These are phyloP conservation scores for Hymenoscyphus scutula DNA, from an alignment of 2,329 filamentous ascomycete genomes.

Conservation along the genomic window DNA sequence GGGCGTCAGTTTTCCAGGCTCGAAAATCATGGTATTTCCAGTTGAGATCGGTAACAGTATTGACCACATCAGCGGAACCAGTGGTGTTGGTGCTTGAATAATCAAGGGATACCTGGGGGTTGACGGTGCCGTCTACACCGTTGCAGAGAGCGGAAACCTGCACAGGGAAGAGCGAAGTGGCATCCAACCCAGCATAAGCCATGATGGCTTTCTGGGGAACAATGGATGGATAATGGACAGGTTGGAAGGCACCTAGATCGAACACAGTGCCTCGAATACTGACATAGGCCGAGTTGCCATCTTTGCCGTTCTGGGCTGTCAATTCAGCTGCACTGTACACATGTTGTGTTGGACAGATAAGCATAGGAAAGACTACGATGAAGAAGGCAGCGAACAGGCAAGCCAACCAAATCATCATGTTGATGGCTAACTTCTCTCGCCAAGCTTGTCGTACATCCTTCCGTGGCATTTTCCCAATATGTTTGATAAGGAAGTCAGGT, in stretches of 20 bases:
- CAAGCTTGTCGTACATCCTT: conserved; percentile 94
- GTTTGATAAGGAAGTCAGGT: conserved; percentile 77
- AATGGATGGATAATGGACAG: conserved; percentile 72
- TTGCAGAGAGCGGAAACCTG: conserved; percentile 91
- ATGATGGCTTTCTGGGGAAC: conserved; percentile 59
- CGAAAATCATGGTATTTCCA: conserved; percentile 91
- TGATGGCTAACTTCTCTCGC: conserved; percentile 98
- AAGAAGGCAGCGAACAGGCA: conserved; percentile 81
- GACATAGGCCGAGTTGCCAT: conserved; percentile 61
- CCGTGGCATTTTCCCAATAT: conserved; percentile 79
- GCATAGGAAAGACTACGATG: conserved; percentile 78
- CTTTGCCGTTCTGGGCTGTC: conserved; percentile 68
- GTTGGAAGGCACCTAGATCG: conserved; percentile 71
- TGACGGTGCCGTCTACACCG: conserved; percentile 63
- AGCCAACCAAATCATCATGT: conserved; percentile 90
- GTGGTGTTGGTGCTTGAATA: conserved; percentile 76
- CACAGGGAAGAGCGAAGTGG: conserved; percentile 86
- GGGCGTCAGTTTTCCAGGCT: conserved; percentile 73
- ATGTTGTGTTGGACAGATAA: conserved; percentile 90
- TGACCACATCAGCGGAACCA: conserved; percentile 63
- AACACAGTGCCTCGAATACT: conserved; percentile 89
- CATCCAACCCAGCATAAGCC: conserved; percentile 83
- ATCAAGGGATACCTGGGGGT: conserved; percentile 76
- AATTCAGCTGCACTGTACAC: conserved; percentile 82
- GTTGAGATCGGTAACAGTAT: conserved; percentile 63